phyloP scores from a whole-genome alignment of 2,329 filamentous ascomycete species.

The Pseudohalonectria lignicola region DNA sequence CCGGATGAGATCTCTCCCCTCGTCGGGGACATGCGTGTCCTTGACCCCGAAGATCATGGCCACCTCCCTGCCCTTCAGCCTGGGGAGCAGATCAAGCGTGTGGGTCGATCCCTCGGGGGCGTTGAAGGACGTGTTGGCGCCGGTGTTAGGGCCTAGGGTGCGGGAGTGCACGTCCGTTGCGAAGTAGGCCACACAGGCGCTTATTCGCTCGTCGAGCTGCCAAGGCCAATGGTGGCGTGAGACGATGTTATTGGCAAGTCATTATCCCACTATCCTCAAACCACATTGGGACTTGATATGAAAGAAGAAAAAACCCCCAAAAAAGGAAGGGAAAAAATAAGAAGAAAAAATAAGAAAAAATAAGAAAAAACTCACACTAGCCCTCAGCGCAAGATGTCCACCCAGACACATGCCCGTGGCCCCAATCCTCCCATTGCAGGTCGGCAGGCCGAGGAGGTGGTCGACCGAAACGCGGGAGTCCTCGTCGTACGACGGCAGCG shows the following conservation, averaged over 20 bases:
- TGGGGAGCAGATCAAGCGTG: slow-evolving; percentile 42
- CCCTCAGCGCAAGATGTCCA: slow-evolving; percentile 65
- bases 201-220: slow-evolving; percentile 64
- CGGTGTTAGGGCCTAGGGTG: slow-evolving; percentile 53
- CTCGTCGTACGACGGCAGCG: slow-evolving; percentile 75
- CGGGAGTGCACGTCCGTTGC: slow-evolving; percentile 80
- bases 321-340: too few species aligned
- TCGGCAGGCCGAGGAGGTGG: slow-evolving; percentile 57
- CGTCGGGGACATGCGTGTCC: slow-evolving; percentile 80
- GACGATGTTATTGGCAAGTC: too few species aligned
- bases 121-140: slow-evolving; percentile 32
- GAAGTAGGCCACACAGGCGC: slow-evolving; percentile 77
- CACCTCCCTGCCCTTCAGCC: slow-evolving; percentile 57
- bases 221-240: too few species aligned
- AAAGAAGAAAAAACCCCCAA: too few species aligned
- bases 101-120: slow-evolving; percentile 30
- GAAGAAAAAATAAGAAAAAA: too few species aligned
- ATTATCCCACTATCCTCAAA: too few species aligned
- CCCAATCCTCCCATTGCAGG: slow-evolving; percentile 73
- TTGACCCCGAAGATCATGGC: slow-evolving; percentile 87
- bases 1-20: slow-evolving; percentile 73
- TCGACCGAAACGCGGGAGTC: slow-evolving; percentile 60
- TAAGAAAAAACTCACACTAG: slow-evolving; percentile 41
- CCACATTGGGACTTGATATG: too few species aligned
- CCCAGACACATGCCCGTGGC: slow-evolving; percentile 88